Evolutionary conservation across 2,329 filamentous ascomycete species (phyloP).

Genomic region (Cadophora sp.): DNA sequence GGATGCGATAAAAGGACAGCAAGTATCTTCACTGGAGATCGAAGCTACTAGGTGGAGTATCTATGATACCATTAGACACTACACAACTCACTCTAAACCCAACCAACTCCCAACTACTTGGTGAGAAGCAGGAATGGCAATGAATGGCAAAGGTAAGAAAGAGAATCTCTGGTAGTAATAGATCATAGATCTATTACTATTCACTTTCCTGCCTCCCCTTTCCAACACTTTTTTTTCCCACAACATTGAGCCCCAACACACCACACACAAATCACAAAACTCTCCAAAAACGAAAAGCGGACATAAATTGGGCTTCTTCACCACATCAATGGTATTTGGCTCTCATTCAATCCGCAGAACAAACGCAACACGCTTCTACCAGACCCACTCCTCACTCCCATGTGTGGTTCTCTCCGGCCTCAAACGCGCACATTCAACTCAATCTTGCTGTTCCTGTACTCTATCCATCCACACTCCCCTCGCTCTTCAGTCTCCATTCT

Average conservation of each 20-base stretch:
- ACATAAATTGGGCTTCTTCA: constrained; percentile 51
- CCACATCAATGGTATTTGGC: constrained; percentile 48
- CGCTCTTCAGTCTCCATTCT: neutral
- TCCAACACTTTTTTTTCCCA: no score
- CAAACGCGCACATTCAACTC: constrained; percentile 34
- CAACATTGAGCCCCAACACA: no score
- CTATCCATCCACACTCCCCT: neutral
- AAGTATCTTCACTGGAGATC: neutral
- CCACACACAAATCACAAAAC: neutral
- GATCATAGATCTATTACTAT: no score
- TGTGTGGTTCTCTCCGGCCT: constrained; percentile 39
- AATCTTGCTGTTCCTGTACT: neutral
- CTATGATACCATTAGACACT: no score
- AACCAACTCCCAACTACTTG: no score
- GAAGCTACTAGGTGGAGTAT: no score
- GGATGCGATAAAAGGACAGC: neutral
- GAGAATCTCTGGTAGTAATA: no score
- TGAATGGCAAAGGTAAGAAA: no score
- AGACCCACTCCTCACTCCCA: constrained; percentile 32
- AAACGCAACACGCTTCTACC: constrained; percentile 41
- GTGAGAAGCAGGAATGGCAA: no score
- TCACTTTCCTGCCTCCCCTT: no score
- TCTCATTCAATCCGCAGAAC: constrained; percentile 54
- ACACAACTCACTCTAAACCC: no score
- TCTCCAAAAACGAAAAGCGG: constrained; percentile 35